Evolutionary conservation across 345 rosid genomes (phyloP), one percentile per base, ranked within the genome.

Genomic region (Hibiscus mutabilis): DNA sequence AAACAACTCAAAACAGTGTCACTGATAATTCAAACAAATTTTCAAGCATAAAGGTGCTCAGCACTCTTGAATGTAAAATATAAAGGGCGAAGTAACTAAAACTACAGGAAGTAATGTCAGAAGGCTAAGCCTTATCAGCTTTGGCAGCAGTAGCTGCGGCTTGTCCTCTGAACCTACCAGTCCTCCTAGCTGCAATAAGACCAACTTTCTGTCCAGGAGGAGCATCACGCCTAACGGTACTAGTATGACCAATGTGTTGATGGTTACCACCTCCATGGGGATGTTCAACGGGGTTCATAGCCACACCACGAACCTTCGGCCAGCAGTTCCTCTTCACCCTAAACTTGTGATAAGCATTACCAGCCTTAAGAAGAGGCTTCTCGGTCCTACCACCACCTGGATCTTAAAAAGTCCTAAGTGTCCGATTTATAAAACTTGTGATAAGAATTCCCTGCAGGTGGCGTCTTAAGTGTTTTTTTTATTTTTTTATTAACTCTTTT

Each of bases 221-320:
- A 15, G 91, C 91, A 79, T 86, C 87, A 24, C 93, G 87, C 64
- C 87, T 82, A 56, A 86, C 91, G 0, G 91, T 89, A 73, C 91
- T 86, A 0, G 91, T 89, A 66, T 89, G 93, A 74, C 91, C 93
- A 70, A 89, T 89, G 25, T 88, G 93, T 76, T 88, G 93, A 77
- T 88, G 91, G 88, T 88, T 88, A 85, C 93, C 93, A 70, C 91
- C 93, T 66, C 93, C 91, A 3, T 89, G 93, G 51, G 93, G 93
- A 86, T 89, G 93, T 84, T 89, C 93, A 2, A 89, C 93, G 19
- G 93, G 93, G 24, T 89, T 89, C 93, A 89, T 89, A 51, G 93
- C 93, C 73, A 86, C 91, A 82, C 93, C 93, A 76, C 93, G 89
- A 4, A 89, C 93, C 89, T 85, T 85, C 33, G 93, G 91, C 93